Conservation (phyloP, 2,329 filamentous ascomycete species). For the Endothia cerciana region DNA sequence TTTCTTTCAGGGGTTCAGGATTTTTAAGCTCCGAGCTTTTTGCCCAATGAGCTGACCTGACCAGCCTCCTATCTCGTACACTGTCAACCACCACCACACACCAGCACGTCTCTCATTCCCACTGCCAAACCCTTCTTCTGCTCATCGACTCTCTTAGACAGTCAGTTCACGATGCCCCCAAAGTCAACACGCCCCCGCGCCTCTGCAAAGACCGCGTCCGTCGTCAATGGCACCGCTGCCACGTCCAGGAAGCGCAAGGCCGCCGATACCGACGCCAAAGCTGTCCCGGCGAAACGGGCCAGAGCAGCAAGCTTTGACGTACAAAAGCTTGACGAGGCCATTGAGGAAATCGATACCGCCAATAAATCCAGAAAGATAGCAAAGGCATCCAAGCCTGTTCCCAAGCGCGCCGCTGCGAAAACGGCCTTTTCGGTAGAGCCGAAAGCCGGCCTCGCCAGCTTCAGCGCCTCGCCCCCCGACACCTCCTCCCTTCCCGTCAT, state of each 20-base stretch:
- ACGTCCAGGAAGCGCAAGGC: conserved; percentile 30
- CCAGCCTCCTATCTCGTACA: neutral
- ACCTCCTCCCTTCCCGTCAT: conserved; percentile 26
- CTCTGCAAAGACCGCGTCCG: conserved; percentile 20
- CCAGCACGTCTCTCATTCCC: neutral
- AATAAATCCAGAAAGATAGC: conserved; percentile 20
- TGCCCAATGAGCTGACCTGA: neutral
- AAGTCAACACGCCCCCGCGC: conserved; percentile 23
- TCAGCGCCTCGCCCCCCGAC: conserved; percentile 25
- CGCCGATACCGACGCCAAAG: conserved; percentile 12
- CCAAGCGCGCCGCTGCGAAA: conserved; percentile 12
- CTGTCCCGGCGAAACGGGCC: conserved; percentile 18
- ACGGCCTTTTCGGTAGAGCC: conserved; percentile 24
- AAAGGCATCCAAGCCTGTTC: conserved; percentile 10
- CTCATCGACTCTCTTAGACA: neutral
- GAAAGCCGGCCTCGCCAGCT: conserved; percentile 24
- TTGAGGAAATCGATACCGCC: conserved; percentile 6
- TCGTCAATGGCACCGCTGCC: conserved; percentile 22
- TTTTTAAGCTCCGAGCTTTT: conserved; percentile 5
- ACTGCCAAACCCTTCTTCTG: neutral
- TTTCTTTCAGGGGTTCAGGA: conserved; percentile 3
- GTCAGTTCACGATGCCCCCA: conserved; percentile 24
- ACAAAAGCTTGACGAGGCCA: conserved; percentile 17
- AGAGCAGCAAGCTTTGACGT: neutral
- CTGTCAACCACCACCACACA: neutral